Base-by-base conservation (phyloP, 2,329 filamentous ascomycete species). In the Diaporthe sp. region DNA sequence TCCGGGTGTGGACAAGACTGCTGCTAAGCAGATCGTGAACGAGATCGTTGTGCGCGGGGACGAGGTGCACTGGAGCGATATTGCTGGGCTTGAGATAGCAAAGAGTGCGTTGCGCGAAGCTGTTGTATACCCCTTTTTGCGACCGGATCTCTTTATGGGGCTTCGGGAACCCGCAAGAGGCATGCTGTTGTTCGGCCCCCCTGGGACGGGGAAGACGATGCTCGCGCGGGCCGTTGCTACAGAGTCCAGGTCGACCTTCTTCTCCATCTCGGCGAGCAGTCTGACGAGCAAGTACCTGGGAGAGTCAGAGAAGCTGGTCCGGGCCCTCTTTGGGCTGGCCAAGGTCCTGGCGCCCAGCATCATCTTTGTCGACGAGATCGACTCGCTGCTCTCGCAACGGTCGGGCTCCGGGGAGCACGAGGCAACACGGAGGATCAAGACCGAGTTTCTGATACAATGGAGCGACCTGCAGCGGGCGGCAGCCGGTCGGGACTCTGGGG, bases 191-290 rank as follows among this genome's bases (percentile, higher is more conserved):
- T 99, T 99, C 81, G 97, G 97, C 0, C 97, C 97, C 1, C 97
- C 97, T 0, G 97, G 97, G n/a, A 99, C 97, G 0, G 97, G 97
- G 71, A 99, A 99, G 84, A 99, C 97, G 0, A 99, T 99, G 97
- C 88, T 99, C 51, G 97, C 97, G 13, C 91, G 97, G 78, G 95
- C 95, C 12, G 96, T 98, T 0, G 97, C 97, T 1, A 98, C 97
- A 0, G 97, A 99, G 83, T 98, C 95, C 2, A 94, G 92, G 80
- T 98, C 95, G 15, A 98, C 97, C 0, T 99, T 98, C 85, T 98
- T 99, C 85, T 97, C 96, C 19, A 98, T 99, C 74, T 98, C 95
- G 7, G 95, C 97, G 22, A 98, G 95, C 82, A 98, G 94, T 79
- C 86, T 99, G 78, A 98, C 96, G 1, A 97, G 94, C 81, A 99